phyloP scores from a whole-genome alignment of 495 filamentous ascomycete genomes.

The Cercophora sp. region DNA sequence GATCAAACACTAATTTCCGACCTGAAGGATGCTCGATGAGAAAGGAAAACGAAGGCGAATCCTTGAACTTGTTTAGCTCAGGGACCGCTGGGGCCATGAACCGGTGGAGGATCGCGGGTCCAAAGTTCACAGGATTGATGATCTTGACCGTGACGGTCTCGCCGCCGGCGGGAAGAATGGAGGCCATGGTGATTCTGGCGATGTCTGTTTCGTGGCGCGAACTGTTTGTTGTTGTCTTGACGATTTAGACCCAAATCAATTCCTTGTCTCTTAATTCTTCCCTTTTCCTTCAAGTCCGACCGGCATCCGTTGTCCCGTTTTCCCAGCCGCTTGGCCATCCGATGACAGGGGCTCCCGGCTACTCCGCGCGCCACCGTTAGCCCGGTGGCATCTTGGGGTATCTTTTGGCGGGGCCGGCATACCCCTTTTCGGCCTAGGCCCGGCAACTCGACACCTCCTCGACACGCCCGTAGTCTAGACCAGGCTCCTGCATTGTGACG shows the following conservation, averaged over 20 bases:
- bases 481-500: too few species aligned
- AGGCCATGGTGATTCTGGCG: not conserved
- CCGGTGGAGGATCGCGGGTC: constrained; percentile 10
- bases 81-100: constrained; percentile 17
- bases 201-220: not conserved
- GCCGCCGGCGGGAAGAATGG: constrained; percentile 9
- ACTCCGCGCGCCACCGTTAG: not conserved
- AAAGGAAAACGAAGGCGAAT: constrained; percentile 15
- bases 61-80: constrained; percentile 3
- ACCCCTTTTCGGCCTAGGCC: not conserved
- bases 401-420: constrained; percentile 3
- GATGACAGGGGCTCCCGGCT: not conserved
- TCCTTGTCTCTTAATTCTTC: too few species aligned
- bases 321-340: not conserved
- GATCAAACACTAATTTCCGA: constrained; percentile 47
- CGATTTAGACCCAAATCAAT: too few species aligned
- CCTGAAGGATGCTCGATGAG: constrained; percentile 17
- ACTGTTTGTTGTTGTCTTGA: too few species aligned
- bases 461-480: not conserved
- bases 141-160: constrained; percentile 14
- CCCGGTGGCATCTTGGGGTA: not conserved
- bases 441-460: not conserved
- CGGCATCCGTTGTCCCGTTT: too few species aligned
- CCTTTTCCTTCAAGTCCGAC: too few species aligned
- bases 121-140: constrained; percentile 19